Conservation (phyloP, 345 rosid species). For the Anacardium occidentale region DNA sequence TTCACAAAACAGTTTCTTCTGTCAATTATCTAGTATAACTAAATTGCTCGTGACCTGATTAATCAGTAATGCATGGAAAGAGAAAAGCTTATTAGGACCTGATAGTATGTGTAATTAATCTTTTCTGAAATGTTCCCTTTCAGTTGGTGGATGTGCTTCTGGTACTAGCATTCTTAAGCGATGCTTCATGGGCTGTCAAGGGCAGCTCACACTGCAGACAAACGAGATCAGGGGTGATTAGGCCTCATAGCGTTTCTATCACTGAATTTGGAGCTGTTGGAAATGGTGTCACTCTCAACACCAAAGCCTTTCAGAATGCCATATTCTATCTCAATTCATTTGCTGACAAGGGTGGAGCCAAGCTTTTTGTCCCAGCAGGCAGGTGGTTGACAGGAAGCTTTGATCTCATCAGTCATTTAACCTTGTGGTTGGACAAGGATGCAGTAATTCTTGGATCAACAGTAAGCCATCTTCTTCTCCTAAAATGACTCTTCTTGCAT, state of each 20-base stretch:
- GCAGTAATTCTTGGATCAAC: conserved; percentile 92
- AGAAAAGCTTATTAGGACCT: conserved; percentile 11
- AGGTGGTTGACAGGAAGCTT: conserved; percentile 98
- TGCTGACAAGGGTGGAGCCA: conserved; percentile 96
- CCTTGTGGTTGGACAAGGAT: conserved; percentile 82
- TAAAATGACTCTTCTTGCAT: neutral
- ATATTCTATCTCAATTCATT: conserved; percentile 96
- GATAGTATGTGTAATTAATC: neutral
- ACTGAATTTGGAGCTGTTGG: conserved; percentile 99
- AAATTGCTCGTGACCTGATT: neutral
- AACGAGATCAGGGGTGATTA: conserved; percentile 36
- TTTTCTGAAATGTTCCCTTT: conserved; percentile 32
- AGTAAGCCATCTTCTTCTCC: conserved; percentile 40
- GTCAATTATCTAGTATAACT: neutral
- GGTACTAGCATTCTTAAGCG: conserved; percentile 50
- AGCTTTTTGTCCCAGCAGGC: conserved; percentile 93
- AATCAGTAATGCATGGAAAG: neutral
- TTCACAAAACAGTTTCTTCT: conserved; percentile 13
- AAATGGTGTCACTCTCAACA: conserved; percentile 90
- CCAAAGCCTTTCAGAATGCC: conserved; percentile 98
- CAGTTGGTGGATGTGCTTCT: conserved; percentile 78
- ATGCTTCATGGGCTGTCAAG: conserved; percentile 46
- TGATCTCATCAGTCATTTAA: conserved; percentile 90
- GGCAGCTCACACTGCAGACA: conserved; percentile 56
- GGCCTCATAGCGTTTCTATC: conserved; percentile 94